These are phyloP conservation scores for Leishmania aethiopica DNA, from an alignment of 208 protist species.

Conservation along the genomic window DNA sequence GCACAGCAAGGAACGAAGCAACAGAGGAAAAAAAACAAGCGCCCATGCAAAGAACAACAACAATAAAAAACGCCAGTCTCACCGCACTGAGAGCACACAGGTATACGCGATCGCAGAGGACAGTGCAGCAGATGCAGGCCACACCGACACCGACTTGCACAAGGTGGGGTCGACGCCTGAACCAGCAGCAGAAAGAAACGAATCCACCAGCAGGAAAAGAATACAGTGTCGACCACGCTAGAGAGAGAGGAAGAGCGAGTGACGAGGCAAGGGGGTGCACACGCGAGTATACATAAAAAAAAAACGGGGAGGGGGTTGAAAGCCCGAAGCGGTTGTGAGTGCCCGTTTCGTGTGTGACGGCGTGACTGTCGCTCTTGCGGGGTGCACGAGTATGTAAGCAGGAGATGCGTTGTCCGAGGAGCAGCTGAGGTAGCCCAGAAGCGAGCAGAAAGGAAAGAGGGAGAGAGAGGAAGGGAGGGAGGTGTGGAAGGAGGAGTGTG, in stretches of 20 bases:
- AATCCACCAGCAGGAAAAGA: neutral
- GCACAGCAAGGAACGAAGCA: neutral
- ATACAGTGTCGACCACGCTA: neutral
- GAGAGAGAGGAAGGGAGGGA: neutral
- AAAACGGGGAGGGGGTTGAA: neutral
- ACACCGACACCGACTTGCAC: neutral
- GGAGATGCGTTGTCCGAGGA: neutral
- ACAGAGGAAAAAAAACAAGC: neutral
- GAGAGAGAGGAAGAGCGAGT: neutral
- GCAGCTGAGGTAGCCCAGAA: neutral
- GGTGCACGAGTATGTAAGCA: neutral
- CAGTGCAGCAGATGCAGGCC: neutral
- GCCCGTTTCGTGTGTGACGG: neutral
- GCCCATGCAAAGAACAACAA: neutral
- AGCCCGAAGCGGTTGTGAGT: neutral
- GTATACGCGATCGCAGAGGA: neutral
- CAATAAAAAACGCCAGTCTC: neutral
- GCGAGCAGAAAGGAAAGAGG: neutral
- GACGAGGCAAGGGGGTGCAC: neutral
- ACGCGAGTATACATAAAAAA: neutral
- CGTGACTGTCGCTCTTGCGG: neutral
- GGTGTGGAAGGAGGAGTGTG: neutral
- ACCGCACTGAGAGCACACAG: neutral
- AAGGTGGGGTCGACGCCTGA: neutral
- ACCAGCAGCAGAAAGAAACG: neutral